A percentile compares a stretch with the other conserved stretches of the same genome.
These are phyloP conservation scores for Chaetothyriales sp. DNA, from an alignment of 2,329 filamentous ascomycete species.

Conservation along the genomic window DNA sequence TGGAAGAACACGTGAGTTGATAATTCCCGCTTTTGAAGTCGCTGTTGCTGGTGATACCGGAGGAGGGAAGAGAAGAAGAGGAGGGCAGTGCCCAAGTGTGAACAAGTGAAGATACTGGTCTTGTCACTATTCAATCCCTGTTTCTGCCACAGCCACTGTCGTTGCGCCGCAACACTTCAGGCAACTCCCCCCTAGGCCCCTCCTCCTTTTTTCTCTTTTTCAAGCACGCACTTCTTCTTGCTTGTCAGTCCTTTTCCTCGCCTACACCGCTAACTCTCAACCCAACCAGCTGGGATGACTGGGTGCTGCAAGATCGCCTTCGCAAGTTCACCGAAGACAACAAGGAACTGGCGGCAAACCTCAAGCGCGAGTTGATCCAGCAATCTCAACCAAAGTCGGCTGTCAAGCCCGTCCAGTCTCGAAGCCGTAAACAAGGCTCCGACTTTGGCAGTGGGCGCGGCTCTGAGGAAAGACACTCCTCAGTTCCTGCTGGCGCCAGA, in stretches of 20 bases:
- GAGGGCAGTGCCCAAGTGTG: neutral
- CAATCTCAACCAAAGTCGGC: constrained; percentile 19
- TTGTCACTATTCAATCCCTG: constrained; percentile 8
- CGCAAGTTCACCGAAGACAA: constrained; percentile 93
- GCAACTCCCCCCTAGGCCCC: neutral
- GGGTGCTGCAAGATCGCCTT: constrained; percentile 86
- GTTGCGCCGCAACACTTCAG: neutral
- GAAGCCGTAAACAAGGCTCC: constrained; percentile 24
- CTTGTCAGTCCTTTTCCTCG: neutral
- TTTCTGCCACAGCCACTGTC: neutral
- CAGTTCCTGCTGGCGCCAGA: constrained; percentile 31
- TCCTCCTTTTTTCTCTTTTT: neutral
- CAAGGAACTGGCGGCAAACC: constrained; percentile 59
- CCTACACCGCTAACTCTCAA: neutral
- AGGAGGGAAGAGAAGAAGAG: neutral
- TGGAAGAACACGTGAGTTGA: constrained; percentile 85
- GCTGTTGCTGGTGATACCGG: neutral
- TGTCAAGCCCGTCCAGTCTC: constrained; percentile 17
- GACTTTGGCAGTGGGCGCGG: constrained; percentile 31
- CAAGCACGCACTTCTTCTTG: neutral
- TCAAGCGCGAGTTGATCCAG: constrained; percentile 29
- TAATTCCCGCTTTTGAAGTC: neutral
- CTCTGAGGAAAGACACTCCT: constrained; percentile 33
- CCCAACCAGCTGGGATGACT: constrained; percentile 73
- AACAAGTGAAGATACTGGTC: neutral